Evolutionary conservation across 257 asterid species (phyloP).

Genomic region (Gardenia jasminoides): DNA sequence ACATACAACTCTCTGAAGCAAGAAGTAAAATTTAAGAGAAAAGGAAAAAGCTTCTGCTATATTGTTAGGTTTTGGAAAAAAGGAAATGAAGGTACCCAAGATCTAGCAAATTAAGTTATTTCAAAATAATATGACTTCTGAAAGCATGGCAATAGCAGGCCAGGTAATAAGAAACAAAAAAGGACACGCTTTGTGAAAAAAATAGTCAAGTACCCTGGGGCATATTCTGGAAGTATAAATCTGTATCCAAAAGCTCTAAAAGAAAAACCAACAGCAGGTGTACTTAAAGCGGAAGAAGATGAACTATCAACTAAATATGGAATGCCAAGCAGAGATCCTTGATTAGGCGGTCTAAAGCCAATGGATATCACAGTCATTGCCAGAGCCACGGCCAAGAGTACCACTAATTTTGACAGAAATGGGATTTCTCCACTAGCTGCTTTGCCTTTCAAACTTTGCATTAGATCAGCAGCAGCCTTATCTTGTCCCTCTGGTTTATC

Average conservation of each 20-base stretch:
- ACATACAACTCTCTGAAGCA: not conserved
- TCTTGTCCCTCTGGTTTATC: slow-evolving; percentile 31
- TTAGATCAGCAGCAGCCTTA: slow-evolving; percentile 25
- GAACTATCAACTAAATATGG: slow-evolving; percentile 44
- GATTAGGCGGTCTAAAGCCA: slow-evolving; percentile 44
- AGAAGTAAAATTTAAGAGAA: not conserved
- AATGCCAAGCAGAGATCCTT: slow-evolving; percentile 52
- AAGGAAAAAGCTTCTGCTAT: not conserved
- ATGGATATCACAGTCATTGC: slow-evolving; percentile 52
- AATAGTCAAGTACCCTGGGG: slow-evolving; percentile 59
- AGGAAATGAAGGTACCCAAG: not conserved
- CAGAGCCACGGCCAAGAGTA: slow-evolving; percentile 65
- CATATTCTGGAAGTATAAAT: slow-evolving; percentile 70
- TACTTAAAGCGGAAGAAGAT: slow-evolving; percentile 37
- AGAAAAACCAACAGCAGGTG: slow-evolving; percentile 52
- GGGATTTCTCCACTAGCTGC: slow-evolving; percentile 33
- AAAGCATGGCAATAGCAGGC: not conserved
- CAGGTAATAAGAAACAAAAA: not conserved
- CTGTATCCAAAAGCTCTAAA: slow-evolving; percentile 70
- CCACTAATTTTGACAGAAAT: slow-evolving; percentile 60
- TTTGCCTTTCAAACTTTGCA: slow-evolving; percentile 31
- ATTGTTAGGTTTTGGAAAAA: not conserved
- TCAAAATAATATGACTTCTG: no score
- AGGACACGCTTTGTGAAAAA: not conserved
- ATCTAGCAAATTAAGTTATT: not conserved